phyloP scores from a whole-genome alignment of 208 protist genomes.

The Trichomonas gallinae region DNA sequence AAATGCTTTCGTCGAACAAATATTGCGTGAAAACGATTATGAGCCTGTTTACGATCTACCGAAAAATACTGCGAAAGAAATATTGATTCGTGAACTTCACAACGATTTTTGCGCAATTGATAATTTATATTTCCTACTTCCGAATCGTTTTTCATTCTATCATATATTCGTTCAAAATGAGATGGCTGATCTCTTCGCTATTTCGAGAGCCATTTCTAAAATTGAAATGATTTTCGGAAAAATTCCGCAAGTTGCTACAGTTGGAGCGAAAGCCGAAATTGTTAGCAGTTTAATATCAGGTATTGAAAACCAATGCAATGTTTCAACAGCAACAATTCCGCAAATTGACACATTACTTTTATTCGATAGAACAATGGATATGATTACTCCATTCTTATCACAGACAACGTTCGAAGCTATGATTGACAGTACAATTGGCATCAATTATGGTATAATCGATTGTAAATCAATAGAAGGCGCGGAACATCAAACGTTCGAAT shows the following conservation, averaged over 20 bases:
- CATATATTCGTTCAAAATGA: not conserved
- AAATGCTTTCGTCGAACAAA: not conserved
- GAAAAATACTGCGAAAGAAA: not conserved
- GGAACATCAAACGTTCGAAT: not conserved
- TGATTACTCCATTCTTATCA: not conserved
- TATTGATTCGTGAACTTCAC: not conserved
- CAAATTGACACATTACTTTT: not conserved
- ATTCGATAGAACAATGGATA: not conserved
- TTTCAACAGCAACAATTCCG: not conserved
- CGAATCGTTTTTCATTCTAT: not conserved
- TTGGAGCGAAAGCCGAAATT: not conserved
- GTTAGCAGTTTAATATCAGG: not conserved
- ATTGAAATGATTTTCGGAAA: not conserved
- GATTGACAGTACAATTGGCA: not conserved
- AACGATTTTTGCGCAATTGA: not conserved
- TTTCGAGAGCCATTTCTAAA: not conserved
- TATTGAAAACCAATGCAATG: not conserved
- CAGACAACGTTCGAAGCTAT: not conserved
- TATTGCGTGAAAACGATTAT: not conserved
- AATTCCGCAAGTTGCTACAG: not conserved
- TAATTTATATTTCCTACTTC: conserved; percentile 1
- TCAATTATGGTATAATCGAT: not conserved
- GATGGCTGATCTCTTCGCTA: not conserved
- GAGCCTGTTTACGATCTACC: not conserved
- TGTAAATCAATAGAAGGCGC: not conserved